phyloP scores from a whole-genome alignment of 1,139 yeast genomes.

The Kodamaea sp. region DNA sequence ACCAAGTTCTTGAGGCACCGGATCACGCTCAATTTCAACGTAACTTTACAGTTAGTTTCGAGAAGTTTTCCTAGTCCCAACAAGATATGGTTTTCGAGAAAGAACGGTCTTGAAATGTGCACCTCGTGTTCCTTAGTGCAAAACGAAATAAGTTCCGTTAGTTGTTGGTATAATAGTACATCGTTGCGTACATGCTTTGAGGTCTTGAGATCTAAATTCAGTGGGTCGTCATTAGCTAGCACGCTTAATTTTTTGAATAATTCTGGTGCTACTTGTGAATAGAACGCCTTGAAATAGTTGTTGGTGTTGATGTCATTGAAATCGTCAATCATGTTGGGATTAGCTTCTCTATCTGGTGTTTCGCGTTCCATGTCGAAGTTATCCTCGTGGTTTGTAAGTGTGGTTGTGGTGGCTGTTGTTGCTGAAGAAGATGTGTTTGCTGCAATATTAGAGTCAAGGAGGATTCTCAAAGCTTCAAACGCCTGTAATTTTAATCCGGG shows the following conservation, averaged over 20 bases:
- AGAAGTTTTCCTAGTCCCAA: conserved; percentile 52
- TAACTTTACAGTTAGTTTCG: conserved; percentile 39
- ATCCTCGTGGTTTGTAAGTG: conserved; percentile 3
- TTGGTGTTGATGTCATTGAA: conserved; percentile 45
- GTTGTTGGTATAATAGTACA: conserved; percentile 54
- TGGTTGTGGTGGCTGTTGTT: conserved; percentile 9
- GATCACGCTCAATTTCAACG: conserved; percentile 64
- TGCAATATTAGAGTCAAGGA: conserved; percentile 62
- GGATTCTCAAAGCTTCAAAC: conserved; percentile 74
- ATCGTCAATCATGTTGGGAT: conserved; percentile 19
- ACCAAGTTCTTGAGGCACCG: conserved; percentile 64
- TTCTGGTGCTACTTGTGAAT: conserved; percentile 58
- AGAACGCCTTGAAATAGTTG: conserved; percentile 62
- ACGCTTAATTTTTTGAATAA: conserved; percentile 54
- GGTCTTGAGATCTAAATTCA: conserved; percentile 9
- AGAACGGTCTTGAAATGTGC: conserved; percentile 56
- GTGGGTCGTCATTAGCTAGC: conserved; percentile 17
- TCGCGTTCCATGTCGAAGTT: conserved; percentile 16
- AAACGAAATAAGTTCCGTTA: conserved; percentile 69
- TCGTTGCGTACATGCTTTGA: conserved; percentile 23
- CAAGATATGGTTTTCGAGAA: conserved; percentile 57
- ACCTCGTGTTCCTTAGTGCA: conserved; percentile 66
- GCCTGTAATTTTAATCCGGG: conserved; percentile 81
- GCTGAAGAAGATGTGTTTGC: conserved; percentile 11
- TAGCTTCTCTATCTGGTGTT: conserved; percentile 10